These are phyloP conservation scores for Starmera stellimalicola DNA, from an alignment of 1,139 yeast species.

Conservation along the genomic window DNA sequence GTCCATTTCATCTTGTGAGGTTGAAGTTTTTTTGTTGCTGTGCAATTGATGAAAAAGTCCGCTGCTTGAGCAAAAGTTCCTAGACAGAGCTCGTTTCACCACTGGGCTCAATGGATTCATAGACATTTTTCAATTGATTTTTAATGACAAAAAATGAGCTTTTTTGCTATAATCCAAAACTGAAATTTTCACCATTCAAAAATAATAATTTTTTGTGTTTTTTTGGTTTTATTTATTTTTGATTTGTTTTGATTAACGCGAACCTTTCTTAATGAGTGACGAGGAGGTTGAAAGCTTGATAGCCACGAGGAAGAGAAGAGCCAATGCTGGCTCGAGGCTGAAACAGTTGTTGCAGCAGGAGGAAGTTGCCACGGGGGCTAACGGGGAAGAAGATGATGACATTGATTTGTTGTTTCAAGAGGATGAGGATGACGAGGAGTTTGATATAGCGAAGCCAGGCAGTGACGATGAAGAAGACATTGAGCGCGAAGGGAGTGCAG, in stretches of 20 bases:
- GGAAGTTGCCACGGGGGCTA: constrained; percentile 27
- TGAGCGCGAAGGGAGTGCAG: constrained; percentile 15
- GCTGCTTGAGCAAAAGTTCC: not conserved
- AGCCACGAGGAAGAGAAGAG: constrained; percentile 65
- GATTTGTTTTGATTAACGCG: too few species aligned
- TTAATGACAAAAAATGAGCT: not conserved
- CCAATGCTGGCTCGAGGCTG: constrained; percentile 87
- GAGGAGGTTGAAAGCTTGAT: constrained; percentile 38
- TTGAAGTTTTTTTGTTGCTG: constrained; percentile 7
- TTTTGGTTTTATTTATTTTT: too few species aligned
- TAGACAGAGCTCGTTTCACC: not conserved
- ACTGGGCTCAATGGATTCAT: not conserved
- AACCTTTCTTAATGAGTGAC: constrained; percentile 1
- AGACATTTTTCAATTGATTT: too few species aligned
- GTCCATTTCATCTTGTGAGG: constrained; percentile 44
- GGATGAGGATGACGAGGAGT: constrained; percentile 77
- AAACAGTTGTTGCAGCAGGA: constrained; percentile 68
- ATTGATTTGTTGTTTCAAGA: constrained; percentile 72
- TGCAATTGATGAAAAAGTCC: not conserved
- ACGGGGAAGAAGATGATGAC: constrained; percentile 55
- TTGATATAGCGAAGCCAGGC: constrained; percentile 32
- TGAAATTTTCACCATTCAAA: too few species aligned
- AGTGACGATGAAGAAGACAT: constrained; percentile 32
- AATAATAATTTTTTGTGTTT: too few species aligned
- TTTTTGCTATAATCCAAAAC: not conserved